Evolutionary conservation across 1,284 basidiomycete species (phyloP).

Genomic region (Rhodotorula sp.): DNA sequence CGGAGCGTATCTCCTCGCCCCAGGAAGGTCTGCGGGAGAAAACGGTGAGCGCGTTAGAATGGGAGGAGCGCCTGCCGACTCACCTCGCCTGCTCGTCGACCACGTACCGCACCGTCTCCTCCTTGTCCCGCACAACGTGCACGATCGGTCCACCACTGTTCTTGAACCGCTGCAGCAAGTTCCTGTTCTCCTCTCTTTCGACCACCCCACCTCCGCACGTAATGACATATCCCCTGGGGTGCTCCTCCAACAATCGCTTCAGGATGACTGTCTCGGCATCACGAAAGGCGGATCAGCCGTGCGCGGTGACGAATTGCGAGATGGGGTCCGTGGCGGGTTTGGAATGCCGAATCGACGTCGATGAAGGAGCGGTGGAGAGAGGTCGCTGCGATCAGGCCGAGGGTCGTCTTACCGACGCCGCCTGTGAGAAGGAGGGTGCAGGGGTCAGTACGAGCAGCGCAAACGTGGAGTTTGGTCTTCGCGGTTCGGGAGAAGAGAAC

Average conservation of each 20-base stretch:
- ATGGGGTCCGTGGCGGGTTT: constrained; percentile 34
- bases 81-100: constrained; percentile 58
- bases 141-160: constrained; percentile 67
- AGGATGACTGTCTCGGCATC: constrained; percentile 48
- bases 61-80: constrained; percentile 79
- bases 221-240: constrained; percentile 64
- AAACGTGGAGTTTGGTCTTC: too few relatives aligned
- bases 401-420: constrained; percentile 43
- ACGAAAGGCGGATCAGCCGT: constrained; percentile 77
- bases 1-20: constrained; percentile 42
- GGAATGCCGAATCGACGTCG: constrained; percentile 38
- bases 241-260: constrained; percentile 45
- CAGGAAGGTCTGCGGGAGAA: constrained; percentile 77
- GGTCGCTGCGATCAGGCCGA: constrained; percentile 43
- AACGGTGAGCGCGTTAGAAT: constrained; percentile 75
- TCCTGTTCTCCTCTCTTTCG: constrained; percentile 70
- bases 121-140: constrained; percentile 66
- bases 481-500: too few relatives aligned
- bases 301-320: constrained; percentile 44
- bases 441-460: not conserved
- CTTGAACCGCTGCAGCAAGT: constrained; percentile 55
- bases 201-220: constrained; percentile 93
- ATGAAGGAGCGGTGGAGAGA: constrained; percentile 40
- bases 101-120: constrained; percentile 73
- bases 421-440: not conserved